Percentiles rank a stretch among this genome's conserved stretches.
Conservation (phyloP, 1,284 basidiomycete genomes). For the Puccinia hordei region DNA sequence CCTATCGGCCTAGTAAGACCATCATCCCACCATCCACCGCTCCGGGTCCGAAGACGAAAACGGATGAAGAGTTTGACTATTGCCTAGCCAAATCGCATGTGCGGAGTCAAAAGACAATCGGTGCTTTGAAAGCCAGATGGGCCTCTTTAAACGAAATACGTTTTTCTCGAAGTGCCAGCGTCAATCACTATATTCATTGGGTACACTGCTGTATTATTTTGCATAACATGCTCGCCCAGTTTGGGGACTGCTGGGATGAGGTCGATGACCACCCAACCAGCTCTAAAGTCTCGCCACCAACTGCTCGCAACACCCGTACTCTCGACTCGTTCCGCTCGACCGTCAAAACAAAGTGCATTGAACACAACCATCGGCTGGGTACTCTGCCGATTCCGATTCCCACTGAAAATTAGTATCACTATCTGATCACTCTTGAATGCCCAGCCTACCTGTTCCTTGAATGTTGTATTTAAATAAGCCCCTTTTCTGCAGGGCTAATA, state of each 20-base stretch:
- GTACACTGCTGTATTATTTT: conserved; percentile 12
- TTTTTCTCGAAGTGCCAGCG: not conserved
- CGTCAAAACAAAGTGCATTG: conserved; percentile 18
- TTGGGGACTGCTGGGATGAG: not conserved
- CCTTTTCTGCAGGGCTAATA: too few relatives aligned
- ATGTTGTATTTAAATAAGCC: too few relatives aligned
- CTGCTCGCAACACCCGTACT: not conserved
- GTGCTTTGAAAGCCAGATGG: conserved; percentile 3
- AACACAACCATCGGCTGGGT: not conserved
- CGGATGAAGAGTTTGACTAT: conserved; percentile 22
- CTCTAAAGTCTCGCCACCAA: not conserved
- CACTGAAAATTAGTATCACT: not conserved
- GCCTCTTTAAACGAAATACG: conserved; percentile 12
- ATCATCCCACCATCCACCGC: conserved; percentile 14
- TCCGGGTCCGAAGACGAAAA: not conserved
- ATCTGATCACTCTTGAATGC: too few relatives aligned
- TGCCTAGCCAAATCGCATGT: conserved; percentile 24
- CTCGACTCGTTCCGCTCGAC: not conserved
- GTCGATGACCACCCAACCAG: not conserved
- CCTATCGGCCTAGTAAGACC: conserved; percentile 4
- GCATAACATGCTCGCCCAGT: conserved; percentile 17
- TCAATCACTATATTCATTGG: conserved; percentile 18
- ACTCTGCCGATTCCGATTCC: too few relatives aligned
- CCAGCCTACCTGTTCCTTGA: too few relatives aligned
- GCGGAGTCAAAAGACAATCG: conserved; percentile 19